These are phyloP conservation scores for Sicyos edulis DNA, from an alignment of 306 rosid species.

Conservation along the genomic window DNA sequence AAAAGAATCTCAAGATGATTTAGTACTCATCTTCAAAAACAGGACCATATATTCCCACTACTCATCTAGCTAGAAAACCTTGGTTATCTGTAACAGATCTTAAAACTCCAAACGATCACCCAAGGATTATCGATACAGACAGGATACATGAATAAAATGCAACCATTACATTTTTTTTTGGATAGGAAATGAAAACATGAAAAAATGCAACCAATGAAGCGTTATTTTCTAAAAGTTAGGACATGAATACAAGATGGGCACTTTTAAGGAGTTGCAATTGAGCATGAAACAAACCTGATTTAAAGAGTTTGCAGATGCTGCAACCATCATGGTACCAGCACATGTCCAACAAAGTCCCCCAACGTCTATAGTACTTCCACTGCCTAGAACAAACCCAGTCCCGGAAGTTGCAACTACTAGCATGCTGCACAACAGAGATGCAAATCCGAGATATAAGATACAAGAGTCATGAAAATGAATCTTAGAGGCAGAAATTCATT, in stretches of 20 bases:
- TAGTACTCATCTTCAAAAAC: too few species aligned
- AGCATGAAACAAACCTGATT: slow-evolving; percentile 59
- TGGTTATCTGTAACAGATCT: not conserved
- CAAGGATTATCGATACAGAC: not conserved
- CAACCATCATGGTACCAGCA: slow-evolving; percentile 96
- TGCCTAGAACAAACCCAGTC: slow-evolving; percentile 87
- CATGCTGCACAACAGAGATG: slow-evolving; percentile 48
- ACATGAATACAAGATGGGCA: not conserved
- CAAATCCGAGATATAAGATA: not conserved
- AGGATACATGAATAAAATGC: not conserved
- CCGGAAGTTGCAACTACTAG: slow-evolving; percentile 95
- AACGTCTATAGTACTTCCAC: slow-evolving; percentile 55
- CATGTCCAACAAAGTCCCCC: slow-evolving; percentile 74
- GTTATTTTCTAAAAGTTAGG: not conserved
- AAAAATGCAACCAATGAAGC: not conserved
- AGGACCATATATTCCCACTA: too few species aligned
- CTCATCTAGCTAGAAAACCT: not conserved
- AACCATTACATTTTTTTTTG: too few species aligned
- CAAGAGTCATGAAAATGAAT: slow-evolving; percentile 14
- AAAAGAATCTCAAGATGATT: not conserved
- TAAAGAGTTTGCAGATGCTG: slow-evolving; percentile 85
- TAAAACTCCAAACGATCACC: not conserved
- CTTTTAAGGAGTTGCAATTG: not conserved
- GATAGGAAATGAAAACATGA: too few species aligned
- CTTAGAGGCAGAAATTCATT: not conserved